Base-by-base conservation (phyloP, 495 filamentous ascomycete genomes). In the Penicillium argentinense region DNA sequence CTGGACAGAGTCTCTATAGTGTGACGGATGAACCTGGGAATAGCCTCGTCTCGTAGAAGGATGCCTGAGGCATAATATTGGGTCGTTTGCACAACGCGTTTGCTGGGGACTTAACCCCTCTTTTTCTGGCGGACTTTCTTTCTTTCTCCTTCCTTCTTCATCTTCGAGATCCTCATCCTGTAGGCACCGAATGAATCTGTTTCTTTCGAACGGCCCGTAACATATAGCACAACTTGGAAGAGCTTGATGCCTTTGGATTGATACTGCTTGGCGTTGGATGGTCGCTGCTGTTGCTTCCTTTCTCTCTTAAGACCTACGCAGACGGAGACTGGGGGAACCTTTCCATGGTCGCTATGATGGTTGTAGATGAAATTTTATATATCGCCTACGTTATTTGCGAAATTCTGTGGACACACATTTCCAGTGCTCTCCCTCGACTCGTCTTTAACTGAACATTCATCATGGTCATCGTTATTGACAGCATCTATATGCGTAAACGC, bases 221-320 rank as follows among this genome's bases (percentile, higher is more conserved):
- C n/a, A n/a, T n/a, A n/a, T n/a, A 41, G 5, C 36, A 22, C 9
- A 27, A 29, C 23, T 18, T 53, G 3, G 40, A 49, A 40, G 38
- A 40, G 21, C 49, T 54, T 13, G 51, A 54, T 27, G 23, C 32
- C 24, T 11, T 45, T 28, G 82, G 82, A n/a, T 51, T 83, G 13
- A 45, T 83, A 23, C 66, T 86, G 9, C 52, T 82, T 16, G 63
- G 63, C 2, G 66, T 59, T n/a, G 78, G 76, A n/a, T 58, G 82
- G 40, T 68, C 71, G 1, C 65, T 83, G 17, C 73, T 86, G 43
- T 67, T 85, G 2, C 67, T 84, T 1, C 79, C 82, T 4, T 76
- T 86, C 59, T 69, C 45, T 42, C 60, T 84, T 12, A 67, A 64
- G 37, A 54, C 57, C 11, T 68, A 66, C 32, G 67, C 71, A 23